These are phyloP conservation scores for Posidonia oceanica DNA, from an alignment of 116 monocot genomes.

Conservation along the genomic window DNA sequence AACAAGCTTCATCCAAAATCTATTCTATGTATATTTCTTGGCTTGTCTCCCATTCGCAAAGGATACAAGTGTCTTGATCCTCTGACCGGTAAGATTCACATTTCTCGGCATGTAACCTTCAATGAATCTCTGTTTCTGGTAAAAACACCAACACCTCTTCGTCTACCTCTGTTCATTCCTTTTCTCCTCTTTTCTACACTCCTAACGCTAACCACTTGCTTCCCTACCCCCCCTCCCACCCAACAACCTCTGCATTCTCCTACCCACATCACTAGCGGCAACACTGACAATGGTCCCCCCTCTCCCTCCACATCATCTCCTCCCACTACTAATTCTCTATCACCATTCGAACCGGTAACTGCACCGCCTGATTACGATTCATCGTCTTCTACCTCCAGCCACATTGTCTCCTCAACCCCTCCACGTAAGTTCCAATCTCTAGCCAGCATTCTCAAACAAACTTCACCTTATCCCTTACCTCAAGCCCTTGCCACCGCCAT, in stretches of 20 bases:
- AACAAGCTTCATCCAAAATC: neutral
- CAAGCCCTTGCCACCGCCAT: no score
- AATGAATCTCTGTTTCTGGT: neutral
- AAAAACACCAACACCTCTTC: neutral
- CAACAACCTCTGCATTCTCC: neutral
- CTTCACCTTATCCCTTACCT: no score
- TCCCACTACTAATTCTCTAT: neutral
- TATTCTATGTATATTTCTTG: neutral
- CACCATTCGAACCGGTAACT: no score
- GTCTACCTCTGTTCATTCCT: fast-evolving
- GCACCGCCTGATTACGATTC: no score
- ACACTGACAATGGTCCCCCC: no score
- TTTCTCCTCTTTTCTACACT: neutral
- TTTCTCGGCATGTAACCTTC: neutral
- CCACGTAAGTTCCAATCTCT: neutral
- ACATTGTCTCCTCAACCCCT: neutral
- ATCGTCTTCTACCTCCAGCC: fast-evolving
- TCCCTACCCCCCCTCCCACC: neutral
- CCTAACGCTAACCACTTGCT: fast-evolving
- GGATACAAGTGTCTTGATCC: neutral
- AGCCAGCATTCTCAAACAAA: neutral
- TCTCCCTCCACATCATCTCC: fast-evolving
- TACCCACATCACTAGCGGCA: no score
- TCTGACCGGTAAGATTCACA: neutral
- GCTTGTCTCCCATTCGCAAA: neutral